Conservation (phyloP, 1,139 yeast genomes). For the Suzukiozyma palmioleophila region DNA sequence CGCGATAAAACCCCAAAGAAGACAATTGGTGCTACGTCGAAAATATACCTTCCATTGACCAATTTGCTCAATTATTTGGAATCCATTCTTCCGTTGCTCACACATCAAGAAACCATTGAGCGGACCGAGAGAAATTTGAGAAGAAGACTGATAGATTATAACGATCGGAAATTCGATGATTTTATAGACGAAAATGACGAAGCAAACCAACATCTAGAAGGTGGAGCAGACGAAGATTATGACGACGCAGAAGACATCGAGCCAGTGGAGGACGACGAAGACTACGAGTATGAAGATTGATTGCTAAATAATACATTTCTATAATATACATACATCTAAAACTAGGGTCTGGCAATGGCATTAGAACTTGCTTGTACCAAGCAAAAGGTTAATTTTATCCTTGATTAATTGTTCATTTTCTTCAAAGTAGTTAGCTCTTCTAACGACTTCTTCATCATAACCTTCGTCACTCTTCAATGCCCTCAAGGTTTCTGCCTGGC, state of each 20-base stretch:
- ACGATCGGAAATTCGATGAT: slow-evolving; percentile 12
- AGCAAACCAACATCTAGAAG: slow-evolving; percentile 11
- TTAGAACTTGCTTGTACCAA: slow-evolving; percentile 34
- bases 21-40: neutral
- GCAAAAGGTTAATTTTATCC: slow-evolving; percentile 71
- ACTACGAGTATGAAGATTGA: slow-evolving; percentile 9
- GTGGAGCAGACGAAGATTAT: slow-evolving; percentile 13
- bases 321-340: slow-evolving; percentile 4
- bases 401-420: slow-evolving; percentile 62
- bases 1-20: neutral
- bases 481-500: slow-evolving; percentile 71
- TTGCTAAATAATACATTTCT: slow-evolving; percentile 1
- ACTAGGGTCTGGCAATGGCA: neutral
- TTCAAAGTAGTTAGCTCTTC: slow-evolving; percentile 77
- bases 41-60: slow-evolving; percentile 4
- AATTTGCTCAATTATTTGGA: slow-evolving; percentile 24
- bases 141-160: slow-evolving; percentile 13
- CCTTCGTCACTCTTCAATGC: slow-evolving; percentile 84
- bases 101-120: slow-evolving; percentile 15
- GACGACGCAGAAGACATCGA: slow-evolving; percentile 12
- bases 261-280: slow-evolving; percentile 13
- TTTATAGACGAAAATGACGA: slow-evolving; percentile 20
- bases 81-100: slow-evolving; percentile 19
- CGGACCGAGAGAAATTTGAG: slow-evolving; percentile 12
- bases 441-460: slow-evolving; percentile 83